Percentiles rank a stretch among this genome's conserved stretches.
Conservation (phyloP, 2,329 filamentous ascomycete species). For the Penicillium sp. region DNA sequence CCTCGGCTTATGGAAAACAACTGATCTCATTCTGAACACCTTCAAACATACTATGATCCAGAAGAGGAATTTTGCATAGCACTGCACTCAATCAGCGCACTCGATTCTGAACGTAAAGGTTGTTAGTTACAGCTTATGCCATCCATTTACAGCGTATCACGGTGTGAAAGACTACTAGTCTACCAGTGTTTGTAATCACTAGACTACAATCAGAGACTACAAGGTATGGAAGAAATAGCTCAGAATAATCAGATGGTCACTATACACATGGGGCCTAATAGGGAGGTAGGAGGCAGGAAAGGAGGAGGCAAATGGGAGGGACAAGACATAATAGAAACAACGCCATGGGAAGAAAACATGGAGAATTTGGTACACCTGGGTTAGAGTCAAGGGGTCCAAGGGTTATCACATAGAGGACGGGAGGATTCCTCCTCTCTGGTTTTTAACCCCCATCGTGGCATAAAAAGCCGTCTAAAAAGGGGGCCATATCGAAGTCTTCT, state of each 20-base stretch:
- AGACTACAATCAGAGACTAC: constrained; percentile 1
- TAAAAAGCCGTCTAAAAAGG: constrained; percentile 29
- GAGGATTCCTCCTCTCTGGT: constrained; percentile 22
- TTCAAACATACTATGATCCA: neutral
- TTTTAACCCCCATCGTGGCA: constrained; percentile 25
- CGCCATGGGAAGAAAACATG: constrained; percentile 42
- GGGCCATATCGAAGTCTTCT: constrained; percentile 31
- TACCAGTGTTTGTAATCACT: neutral
- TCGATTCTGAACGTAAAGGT: neutral
- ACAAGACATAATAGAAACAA: constrained; percentile 40
- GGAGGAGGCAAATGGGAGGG: constrained; percentile 35
- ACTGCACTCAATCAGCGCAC: neutral
- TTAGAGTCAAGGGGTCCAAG: constrained; percentile 28
- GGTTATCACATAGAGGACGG: constrained; percentile 26
- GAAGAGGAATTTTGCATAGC: neutral
- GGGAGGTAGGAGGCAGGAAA: constrained; percentile 31
- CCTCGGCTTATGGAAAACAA: neutral
- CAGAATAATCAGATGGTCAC: constrained; percentile 36
- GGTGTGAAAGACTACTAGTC: neutral
- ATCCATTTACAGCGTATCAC: neutral
- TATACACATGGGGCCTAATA: constrained; percentile 41
- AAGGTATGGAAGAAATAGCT: constrained; percentile 14
- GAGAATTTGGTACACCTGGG: constrained; percentile 35
- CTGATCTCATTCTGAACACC: neutral
- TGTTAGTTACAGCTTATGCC: neutral